phyloP scores from a whole-genome alignment of 2,329 filamentous ascomycete genomes.

The Diaporthe amygdali region DNA sequence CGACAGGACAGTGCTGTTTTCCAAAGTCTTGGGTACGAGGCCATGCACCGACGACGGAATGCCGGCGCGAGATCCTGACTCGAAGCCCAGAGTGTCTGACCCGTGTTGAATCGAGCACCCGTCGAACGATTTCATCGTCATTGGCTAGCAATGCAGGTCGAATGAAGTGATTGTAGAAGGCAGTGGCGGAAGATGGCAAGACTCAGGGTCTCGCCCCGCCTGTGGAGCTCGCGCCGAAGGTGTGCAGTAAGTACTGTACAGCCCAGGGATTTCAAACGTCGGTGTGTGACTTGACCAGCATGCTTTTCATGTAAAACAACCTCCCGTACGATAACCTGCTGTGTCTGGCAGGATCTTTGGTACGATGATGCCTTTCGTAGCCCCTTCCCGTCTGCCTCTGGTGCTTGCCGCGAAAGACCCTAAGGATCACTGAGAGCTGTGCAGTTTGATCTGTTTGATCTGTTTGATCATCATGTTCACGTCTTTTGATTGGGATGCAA shows the following conservation, averaged over 20 bases:
- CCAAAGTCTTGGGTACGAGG: neutral
- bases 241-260: slow-evolving; percentile 27
- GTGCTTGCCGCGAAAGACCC: too few relatives aligned
- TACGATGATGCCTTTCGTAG: neutral
- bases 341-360: neutral
- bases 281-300: neutral
- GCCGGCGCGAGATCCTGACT: neutral
- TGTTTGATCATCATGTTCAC: too few relatives aligned
- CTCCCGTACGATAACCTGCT: neutral
- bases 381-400: neutral
- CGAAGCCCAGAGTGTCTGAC: neutral
- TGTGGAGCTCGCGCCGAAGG: neutral
- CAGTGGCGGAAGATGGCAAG: slow-evolving; percentile 4
- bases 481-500: neutral
- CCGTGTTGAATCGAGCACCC: neutral
- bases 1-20: neutral
- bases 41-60: neutral
- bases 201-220: slow-evolving; percentile 20
- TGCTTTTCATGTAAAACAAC: neutral
- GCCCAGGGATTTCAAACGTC: slow-evolving; percentile 11
- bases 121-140: neutral
- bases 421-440: too few relatives aligned
- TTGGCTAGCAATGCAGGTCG: neutral
- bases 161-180: neutral
- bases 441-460: too few relatives aligned